phyloP scores from a whole-genome alignment of 2,329 filamentous ascomycete species.

The Thermoascus crustaceus region DNA sequence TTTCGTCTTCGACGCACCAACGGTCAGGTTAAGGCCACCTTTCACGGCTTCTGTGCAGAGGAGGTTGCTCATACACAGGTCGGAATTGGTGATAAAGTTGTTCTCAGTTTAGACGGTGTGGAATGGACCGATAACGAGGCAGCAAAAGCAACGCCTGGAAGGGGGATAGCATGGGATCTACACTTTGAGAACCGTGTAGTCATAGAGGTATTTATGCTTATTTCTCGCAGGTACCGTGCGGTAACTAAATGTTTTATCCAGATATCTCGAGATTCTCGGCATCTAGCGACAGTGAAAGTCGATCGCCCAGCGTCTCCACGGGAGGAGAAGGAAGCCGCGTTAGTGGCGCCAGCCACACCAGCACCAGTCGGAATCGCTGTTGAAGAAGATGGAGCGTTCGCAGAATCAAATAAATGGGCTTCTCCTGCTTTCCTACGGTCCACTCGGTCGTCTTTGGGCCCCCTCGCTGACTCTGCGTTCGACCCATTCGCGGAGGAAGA shows the following conservation, averaged over 20 bases:
- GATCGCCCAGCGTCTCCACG: conserved; percentile 35
- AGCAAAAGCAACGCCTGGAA: conserved; percentile 46
- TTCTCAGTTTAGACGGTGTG: conserved; percentile 60
- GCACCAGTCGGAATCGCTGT: conserved; percentile 14
- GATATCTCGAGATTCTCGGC: conserved; percentile 19
- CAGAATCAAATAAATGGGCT: conserved; percentile 50
- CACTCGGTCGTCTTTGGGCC: conserved; percentile 60
- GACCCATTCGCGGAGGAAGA: conserved; percentile 64
- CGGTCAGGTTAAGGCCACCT: conserved; percentile 74
- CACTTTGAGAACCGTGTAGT: conserved; percentile 33
- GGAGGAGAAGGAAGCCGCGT: conserved; percentile 13
- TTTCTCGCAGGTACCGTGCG: background rate
- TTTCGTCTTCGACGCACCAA: conserved; percentile 66
- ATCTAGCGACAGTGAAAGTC: conserved; percentile 40
- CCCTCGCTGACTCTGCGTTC: conserved; percentile 54
- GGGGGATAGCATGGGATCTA: conserved; percentile 50
- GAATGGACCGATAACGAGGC: conserved; percentile 53
- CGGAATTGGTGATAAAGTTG: conserved; percentile 69
- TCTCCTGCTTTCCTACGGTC: conserved; percentile 77
- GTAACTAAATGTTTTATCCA: conserved; percentile 11
- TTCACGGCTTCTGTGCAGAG: conserved; percentile 62
- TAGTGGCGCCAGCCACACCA: conserved; percentile 18
- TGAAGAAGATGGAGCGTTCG: conserved; percentile 4
- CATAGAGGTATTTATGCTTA: conserved; percentile 26
- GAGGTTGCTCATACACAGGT: conserved; percentile 59